Conservation (phyloP, 148 eudicot genomes). For the Camellia sinensis region DNA sequence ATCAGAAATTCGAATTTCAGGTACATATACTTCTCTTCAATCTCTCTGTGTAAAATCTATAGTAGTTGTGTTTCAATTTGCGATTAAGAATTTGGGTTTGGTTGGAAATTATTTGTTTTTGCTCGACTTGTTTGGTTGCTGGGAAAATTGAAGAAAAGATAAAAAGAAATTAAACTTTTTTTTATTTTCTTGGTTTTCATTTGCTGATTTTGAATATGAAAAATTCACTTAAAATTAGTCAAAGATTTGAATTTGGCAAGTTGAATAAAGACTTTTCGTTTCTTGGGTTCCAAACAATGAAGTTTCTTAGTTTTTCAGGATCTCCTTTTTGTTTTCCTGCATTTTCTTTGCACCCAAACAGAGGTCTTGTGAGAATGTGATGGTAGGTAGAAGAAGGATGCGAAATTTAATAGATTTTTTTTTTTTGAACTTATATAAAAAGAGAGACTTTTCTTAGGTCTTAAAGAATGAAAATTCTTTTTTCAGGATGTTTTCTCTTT, state of each 20-base stretch:
- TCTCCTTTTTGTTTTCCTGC: neutral
- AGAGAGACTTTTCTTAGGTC: too few relatives aligned
- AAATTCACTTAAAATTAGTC: neutral
- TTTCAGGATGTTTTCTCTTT: too few relatives aligned
- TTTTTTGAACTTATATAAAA: too few relatives aligned
- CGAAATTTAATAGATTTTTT: too few relatives aligned
- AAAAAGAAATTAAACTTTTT: neutral
- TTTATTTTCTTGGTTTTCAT: neutral
- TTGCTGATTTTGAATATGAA: neutral
- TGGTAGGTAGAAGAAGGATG: too few relatives aligned
- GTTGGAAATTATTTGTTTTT: neutral
- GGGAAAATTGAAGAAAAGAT: neutral
- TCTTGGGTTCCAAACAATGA: neutral
- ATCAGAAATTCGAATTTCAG: slow-evolving; percentile 15
- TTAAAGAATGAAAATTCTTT: too few relatives aligned
- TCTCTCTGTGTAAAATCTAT: neutral
- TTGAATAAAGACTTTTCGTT: slow-evolving; percentile 11
- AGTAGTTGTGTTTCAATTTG: neutral
- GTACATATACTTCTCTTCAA: slow-evolving; percentile 2
- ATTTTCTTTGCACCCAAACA: neutral
- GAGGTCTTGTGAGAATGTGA: too few relatives aligned
- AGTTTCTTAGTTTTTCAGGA: neutral
- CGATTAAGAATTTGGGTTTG: neutral
- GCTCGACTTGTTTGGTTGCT: neutral
- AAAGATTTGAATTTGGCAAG: slow-evolving; percentile 12